These are phyloP conservation scores for Aspergillus ostianus DNA, from an alignment of 495 filamentous ascomycete species.

Conservation along the genomic window DNA sequence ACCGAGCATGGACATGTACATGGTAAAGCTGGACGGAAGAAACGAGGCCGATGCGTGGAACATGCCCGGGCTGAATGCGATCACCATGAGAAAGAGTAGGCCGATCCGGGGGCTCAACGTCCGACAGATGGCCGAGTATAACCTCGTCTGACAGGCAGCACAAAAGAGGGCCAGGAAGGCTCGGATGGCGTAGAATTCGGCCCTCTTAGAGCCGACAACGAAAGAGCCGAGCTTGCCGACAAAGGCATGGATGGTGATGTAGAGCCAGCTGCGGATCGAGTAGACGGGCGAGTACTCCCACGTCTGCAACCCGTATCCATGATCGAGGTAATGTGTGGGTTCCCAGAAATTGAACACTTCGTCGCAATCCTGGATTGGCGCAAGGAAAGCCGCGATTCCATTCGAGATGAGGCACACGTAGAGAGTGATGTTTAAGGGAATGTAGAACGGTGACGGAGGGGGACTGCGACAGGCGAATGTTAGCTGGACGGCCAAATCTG, in stretches of 20 bases:
- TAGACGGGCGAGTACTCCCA: slow-evolving; percentile 99
- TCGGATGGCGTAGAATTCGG: slow-evolving; percentile 86
- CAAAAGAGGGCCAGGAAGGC: slow-evolving; percentile 70
- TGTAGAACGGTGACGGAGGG: slow-evolving; percentile 57
- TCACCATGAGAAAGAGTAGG: slow-evolving; percentile 73
- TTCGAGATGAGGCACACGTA: slow-evolving; percentile 74
- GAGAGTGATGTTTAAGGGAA: slow-evolving; percentile 72
- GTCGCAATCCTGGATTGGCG: slow-evolving; percentile 97
- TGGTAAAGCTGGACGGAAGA: slow-evolving; percentile 92
- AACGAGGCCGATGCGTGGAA: slow-evolving; percentile 87
- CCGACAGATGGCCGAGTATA: slow-evolving; percentile 73
- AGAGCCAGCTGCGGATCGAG: slow-evolving; percentile 94
- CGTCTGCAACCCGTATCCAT: slow-evolving; percentile 92
- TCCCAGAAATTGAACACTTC: slow-evolving; percentile 99
- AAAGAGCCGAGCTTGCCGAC: slow-evolving; percentile 63
- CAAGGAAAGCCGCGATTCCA: slow-evolving; percentile 71
- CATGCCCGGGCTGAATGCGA: slow-evolving; percentile 80
- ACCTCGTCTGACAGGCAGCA: slow-evolving; percentile 73
- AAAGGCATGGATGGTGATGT: slow-evolving; percentile 79
- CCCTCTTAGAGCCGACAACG: slow-evolving; percentile 55
- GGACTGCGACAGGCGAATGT: slow-evolving; percentile 29
- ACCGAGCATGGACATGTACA: slow-evolving; percentile 90
- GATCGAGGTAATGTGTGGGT: slow-evolving; percentile 88
- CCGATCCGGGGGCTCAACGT: slow-evolving; percentile 77
- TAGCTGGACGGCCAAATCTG: not conserved